Conservation (phyloP, 1,284 basidiomycete genomes). For the Heterobasidion parviporum region DNA sequence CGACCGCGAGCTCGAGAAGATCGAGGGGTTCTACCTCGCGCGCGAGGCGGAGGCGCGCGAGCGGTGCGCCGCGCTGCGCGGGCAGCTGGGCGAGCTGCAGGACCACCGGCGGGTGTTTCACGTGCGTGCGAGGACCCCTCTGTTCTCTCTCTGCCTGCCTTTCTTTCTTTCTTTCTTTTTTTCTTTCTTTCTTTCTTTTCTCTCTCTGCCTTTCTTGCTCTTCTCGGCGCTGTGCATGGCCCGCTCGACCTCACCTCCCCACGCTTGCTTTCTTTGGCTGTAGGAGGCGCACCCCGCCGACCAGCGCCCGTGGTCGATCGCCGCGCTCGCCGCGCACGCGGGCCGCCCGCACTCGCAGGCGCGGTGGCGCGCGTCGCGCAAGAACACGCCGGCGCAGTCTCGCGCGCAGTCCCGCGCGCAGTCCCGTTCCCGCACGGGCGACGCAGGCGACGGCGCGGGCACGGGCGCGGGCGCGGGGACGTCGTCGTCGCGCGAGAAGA, state of each 20-base stretch:
- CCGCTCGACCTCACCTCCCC: neutral
- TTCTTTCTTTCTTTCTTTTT: no score
- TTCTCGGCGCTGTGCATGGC: neutral
- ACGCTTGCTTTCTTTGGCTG: neutral
- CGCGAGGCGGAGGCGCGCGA: conserved; percentile 55
- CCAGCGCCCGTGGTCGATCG: no score
- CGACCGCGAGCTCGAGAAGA: conserved; percentile 72
- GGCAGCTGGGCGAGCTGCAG: conserved; percentile 69
- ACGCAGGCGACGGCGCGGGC: no score
- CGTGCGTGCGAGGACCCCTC: conserved; percentile 29
- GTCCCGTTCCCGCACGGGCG: no score
- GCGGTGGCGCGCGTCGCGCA: no score
- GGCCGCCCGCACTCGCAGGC: no score
- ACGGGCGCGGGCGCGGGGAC: no score
- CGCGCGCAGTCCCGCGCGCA: neutral
- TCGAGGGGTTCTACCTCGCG: conserved; percentile 75
- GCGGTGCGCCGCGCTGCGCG: conserved; percentile 11
- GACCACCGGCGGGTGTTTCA: conserved; percentile 64
- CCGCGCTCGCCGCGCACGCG: no score
- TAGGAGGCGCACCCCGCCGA: no score
- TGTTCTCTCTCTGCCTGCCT: conserved; percentile 11
- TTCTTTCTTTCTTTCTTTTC: no score
- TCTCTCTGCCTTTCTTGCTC: neutral
- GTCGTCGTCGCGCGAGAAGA: neutral
- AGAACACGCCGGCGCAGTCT: no score